Percentiles rank a stretch among this genome's conserved stretches.
phyloP scores from a whole-genome alignment of 306 rosid genomes.

The Acacia acuminata region DNA sequence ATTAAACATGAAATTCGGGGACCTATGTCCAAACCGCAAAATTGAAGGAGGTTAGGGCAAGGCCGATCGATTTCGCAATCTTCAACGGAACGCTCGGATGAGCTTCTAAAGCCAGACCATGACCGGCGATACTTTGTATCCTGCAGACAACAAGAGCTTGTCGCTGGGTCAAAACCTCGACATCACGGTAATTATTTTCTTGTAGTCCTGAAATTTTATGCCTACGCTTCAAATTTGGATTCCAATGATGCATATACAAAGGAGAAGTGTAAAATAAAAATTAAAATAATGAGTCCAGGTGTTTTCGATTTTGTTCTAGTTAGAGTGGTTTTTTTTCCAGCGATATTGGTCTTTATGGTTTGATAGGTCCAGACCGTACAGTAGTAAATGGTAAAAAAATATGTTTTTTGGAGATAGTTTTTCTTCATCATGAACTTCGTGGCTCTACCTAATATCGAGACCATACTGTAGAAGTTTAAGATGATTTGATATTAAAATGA shows the following conservation, averaged over 20 bases:
- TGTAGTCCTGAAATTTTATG: background rate
- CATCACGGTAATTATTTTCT: slow-evolving; percentile 36
- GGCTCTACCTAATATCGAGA: background rate
- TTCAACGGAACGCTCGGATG: slow-evolving; percentile 23
- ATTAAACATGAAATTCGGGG: slow-evolving; percentile 5
- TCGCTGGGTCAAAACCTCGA: slow-evolving; percentile 34
- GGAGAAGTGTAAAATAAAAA: background rate
- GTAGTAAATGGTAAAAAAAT: background rate
- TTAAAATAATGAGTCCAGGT: background rate
- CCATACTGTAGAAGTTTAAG: background rate
- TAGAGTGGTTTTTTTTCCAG: background rate
- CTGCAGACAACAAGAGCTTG: slow-evolving; percentile 32
- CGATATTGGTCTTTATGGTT: background rate
- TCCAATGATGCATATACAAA: background rate
- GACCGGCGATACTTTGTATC: slow-evolving; percentile 32
- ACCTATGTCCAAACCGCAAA: background rate
- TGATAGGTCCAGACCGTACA: background rate
- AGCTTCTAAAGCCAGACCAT: slow-evolving; percentile 28
- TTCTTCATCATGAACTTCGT: slow-evolving; percentile 9
- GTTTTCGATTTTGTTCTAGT: background rate
- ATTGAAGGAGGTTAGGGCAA: background rate
- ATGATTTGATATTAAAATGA: slow-evolving; percentile 3
- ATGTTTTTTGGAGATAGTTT: no score
- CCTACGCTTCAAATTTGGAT: background rate
- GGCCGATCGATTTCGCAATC: slow-evolving; percentile 7